These are phyloP conservation scores for Aphanocladium album DNA, from an alignment of 2,329 filamentous ascomycete genomes.

Conservation along the genomic window DNA sequence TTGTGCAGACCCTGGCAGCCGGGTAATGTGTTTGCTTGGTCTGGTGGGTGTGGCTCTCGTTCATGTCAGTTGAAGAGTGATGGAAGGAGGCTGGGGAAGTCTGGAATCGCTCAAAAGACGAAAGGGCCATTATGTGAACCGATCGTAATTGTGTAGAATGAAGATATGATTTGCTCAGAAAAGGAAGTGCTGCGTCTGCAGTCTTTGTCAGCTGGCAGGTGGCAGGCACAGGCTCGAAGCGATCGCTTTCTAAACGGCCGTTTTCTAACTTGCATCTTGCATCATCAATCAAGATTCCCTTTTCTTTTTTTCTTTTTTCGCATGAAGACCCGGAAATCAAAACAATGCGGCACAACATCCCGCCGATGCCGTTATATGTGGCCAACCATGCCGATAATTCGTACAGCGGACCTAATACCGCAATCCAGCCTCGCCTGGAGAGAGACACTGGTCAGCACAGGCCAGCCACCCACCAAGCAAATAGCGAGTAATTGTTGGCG, in stretches of 20 bases:
- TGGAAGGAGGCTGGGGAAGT: neutral
- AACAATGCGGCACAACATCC: neutral
- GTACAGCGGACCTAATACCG: neutral
- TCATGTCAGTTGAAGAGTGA: neutral
- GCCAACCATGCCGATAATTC: neutral
- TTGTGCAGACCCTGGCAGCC: neutral
- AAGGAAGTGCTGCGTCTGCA: neutral
- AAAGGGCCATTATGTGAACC: neutral
- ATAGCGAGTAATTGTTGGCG: neutral
- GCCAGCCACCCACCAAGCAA: neutral
- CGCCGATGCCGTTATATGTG: neutral
- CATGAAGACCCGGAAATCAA: neutral
- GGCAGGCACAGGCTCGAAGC: neutral
- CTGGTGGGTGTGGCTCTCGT: neutral
- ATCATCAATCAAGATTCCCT: neutral
- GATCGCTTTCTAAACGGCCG: neutral
- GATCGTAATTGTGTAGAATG: neutral
- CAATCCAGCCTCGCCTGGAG: neutral
- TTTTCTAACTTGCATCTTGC: conserved; percentile 1
- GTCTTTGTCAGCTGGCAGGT: neutral
- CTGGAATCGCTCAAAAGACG: neutral
- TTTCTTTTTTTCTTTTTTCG: neutral
- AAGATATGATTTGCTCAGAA: neutral
- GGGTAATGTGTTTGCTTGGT: too few relatives aligned
- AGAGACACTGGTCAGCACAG: neutral